These are phyloP conservation scores for Pichia sp. DNA, from an alignment of 1,139 yeast genomes.

Conservation along the genomic window DNA sequence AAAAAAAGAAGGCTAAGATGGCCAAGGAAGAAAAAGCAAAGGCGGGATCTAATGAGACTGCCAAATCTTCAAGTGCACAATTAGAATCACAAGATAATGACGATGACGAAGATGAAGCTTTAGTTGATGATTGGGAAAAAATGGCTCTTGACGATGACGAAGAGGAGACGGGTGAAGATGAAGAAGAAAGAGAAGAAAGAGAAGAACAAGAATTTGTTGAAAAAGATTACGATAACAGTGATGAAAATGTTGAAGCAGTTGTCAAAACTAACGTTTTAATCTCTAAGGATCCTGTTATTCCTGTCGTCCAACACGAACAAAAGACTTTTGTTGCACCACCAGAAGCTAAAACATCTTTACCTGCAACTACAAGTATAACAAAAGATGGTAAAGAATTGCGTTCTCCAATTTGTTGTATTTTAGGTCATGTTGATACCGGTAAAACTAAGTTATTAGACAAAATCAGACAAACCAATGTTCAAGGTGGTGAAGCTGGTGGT, in stretches of 20 bases:
- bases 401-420: constrained; percentile 97
- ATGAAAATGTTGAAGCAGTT: constrained; percentile 17
- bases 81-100: constrained; percentile 23
- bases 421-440: constrained; percentile 99
- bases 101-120: constrained; percentile 51
- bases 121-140: constrained; percentile 63
- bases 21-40: background rate
- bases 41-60: constrained; percentile 1
- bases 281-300: background rate
- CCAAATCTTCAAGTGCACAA: constrained; percentile 5
- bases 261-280: background rate
- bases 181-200: constrained; percentile 23
- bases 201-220: constrained; percentile 26
- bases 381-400: constrained; percentile 50
- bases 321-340: constrained; percentile 18
- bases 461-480: constrained; percentile 97
- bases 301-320: constrained; percentile 5
- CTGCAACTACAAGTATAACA: constrained; percentile 17
- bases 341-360: constrained; percentile 16
- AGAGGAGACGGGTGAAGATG: constrained; percentile 26
- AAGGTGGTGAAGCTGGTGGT: constrained; percentile 99
- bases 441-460: constrained; percentile 94
- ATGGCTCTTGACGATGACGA: constrained; percentile 50
- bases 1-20: constrained; percentile 44
- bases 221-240: constrained; percentile 19